Evolutionary conservation across 169 alveolate genomes (phyloP), one percentile per base, ranked within the genome.

Genomic region (Cryptosporidium sp.): DNA sequence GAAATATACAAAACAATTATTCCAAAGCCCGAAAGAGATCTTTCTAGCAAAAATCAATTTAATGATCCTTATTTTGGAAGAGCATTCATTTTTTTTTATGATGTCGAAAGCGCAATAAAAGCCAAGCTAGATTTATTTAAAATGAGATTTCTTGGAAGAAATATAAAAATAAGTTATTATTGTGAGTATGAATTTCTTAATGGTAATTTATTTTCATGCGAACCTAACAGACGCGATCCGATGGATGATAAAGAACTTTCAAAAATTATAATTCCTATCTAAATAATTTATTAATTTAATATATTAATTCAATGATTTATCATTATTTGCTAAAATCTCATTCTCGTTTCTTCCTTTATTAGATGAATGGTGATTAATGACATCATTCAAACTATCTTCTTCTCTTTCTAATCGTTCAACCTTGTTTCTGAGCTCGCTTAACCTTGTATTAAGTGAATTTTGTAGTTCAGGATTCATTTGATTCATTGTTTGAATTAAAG

Each of bases 111-210:
- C 26, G 89, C 89, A 43, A 65, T 80, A 9, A 65, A 43, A 16
- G 89, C 89, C 21, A 80, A 58, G 68, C 10, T 80, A 29, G 59
- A 65, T 65, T 65, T 80, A 29, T 65, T n/a, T 41, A 80, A 80
- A 31, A 80, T 65, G 75, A 80, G 75, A 69, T 80, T 80, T 39
- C 23, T 65, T 2, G 89, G 89, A 41, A 59, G 89, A 43, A 62
- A 39, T 45, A 10, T 80, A 8, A 62, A 41, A 59, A 50, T 80
- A 37, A 80, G 45, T 39, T 80, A 80, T 80, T 59, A 48, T 65
- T 41, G 74, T 10, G 89, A 80, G 68, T 7, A 31, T 29, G 62
- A 62, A 10, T 80, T 80, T 80, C 45, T 59, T 23, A 16, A 80
- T 7, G 21, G 35, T 26, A 80, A 33, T 31, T 80, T 26, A 5